Base-by-base conservation (phyloP, 2,329 filamentous ascomycete species). In the Colletotrichum tanaceti region DNA sequence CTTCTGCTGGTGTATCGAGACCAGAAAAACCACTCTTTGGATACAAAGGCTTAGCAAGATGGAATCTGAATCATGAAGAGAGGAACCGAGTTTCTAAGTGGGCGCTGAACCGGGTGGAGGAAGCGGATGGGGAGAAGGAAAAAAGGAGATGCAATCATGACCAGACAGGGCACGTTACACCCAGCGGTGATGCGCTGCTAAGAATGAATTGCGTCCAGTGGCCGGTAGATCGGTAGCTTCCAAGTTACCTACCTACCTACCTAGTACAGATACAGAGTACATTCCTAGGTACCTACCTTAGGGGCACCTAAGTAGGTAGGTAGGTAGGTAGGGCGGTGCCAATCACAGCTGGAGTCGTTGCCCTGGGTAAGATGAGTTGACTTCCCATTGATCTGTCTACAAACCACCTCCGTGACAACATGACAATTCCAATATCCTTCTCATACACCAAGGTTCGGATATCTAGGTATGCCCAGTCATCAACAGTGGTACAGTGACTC, bases 161-260 rank as follows among this genome's bases (percentile, higher is more conserved):
- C 9, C 28, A 32, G 41, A 22, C 58, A 60, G 47, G 58, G 46
- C 46, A 60, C 58, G 58, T 60, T 60, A 52, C 58, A 60, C 58
- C 22, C 46, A 60, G 46, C 46, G 43, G 58, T 22, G 28, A 28
- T 28, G 44, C 46, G 28, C 28, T 28, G 28, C 28, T 28, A 6
- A 28, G 28, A 28, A 6, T 28, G 28, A 28, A 28, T 28, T 7
- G 28, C 28, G n/a, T n/a, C n/a, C n/a, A n/a, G 28, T 28, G 28
- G 28, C 28, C 28, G 28, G 57, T 59, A 32, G 50, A 60, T 38
- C 43, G 22, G 28, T 32, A 7, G 7, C 28, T 32, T 32, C 28
- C 1, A 32, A 9, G 24, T 24, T 3, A 2, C 24, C 7, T 32
- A 32, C 28, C 28, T 32, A 7, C 28, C 28, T 32, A 32, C 7